Evolutionary conservation across 495 filamentous ascomycete genomes (phyloP).

Genomic region (Penicillium macrosclerotiorum): DNA sequence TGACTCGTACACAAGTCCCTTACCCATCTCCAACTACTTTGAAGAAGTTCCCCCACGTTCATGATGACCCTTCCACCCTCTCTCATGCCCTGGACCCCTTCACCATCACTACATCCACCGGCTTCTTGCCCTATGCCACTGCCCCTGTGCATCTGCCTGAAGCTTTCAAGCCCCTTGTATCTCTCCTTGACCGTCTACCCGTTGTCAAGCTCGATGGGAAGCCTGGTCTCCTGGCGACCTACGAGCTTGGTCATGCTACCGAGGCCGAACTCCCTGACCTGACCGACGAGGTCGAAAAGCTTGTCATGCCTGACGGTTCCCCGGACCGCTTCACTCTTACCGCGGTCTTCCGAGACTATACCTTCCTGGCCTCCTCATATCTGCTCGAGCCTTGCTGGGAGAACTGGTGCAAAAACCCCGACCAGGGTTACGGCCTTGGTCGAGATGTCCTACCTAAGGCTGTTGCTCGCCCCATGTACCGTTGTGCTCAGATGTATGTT

Average conservation of each 20-base stretch:
- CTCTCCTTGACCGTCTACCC: constrained; percentile 70
- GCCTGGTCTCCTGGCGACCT: constrained; percentile 73
- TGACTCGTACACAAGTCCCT: constrained; percentile 32
- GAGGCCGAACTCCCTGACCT: constrained; percentile 69
- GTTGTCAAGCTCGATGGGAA: constrained; percentile 64
- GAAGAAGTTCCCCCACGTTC: constrained; percentile 54
- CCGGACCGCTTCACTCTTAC: constrained; percentile 72
- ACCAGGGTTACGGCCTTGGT: constrained; percentile 71
- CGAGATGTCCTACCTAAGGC: constrained; percentile 65
- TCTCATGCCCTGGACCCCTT: constrained; percentile 63
- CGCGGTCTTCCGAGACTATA: constrained; percentile 85
- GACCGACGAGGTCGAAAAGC: constrained; percentile 65
- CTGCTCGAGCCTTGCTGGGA: constrained; percentile 92
- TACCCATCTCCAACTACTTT: constrained; percentile 40
- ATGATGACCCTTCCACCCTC: constrained; percentile 57
- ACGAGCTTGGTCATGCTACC: constrained; percentile 67
- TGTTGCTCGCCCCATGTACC: constrained; percentile 72
- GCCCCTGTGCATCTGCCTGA: constrained; percentile 49
- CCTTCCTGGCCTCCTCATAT: constrained; percentile 83
- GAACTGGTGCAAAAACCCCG: constrained; percentile 57
- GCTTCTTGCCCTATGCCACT: constrained; percentile 58
- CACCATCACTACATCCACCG: constrained; percentile 80
- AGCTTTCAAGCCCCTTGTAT: constrained; percentile 67
- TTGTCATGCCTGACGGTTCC: constrained; percentile 44
- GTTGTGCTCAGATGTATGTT: constrained; percentile 76